Evolutionary conservation across 2,329 filamentous ascomycete genomes (phyloP).

Genomic region (Hypocrella siamensis): DNA sequence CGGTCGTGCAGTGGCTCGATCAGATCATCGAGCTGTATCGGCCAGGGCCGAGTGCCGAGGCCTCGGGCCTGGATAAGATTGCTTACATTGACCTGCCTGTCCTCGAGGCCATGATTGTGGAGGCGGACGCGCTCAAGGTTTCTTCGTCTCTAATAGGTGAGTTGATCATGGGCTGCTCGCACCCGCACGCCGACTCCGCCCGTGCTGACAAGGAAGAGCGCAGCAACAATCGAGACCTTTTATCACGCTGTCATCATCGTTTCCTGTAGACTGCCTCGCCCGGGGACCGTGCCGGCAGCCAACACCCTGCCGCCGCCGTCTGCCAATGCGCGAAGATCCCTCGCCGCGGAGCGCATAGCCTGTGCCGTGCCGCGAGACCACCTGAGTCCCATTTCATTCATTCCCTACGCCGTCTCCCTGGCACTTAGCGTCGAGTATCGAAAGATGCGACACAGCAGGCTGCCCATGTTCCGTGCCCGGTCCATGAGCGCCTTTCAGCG

Average conservation of each 20-base stretch:
- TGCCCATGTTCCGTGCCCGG: constrained; percentile 42
- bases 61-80: constrained; percentile 24
- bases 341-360: constrained; percentile 41
- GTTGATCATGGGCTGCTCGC: constrained; percentile 5
- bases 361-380: constrained; percentile 36
- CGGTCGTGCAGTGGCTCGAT: constrained; percentile 38
- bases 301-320: constrained; percentile 28
- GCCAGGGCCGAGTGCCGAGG: constrained; percentile 27
- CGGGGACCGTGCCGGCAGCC: constrained; percentile 21
- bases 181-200: neutral
- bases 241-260: constrained; percentile 50
- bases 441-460: constrained; percentile 45
- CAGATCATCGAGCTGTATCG: constrained; percentile 45
- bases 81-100: constrained; percentile 38
- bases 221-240: constrained; percentile 45
- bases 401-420: constrained; percentile 46
- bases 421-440: constrained; percentile 46
- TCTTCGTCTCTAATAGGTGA: constrained; percentile 33
- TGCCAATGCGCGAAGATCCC: constrained; percentile 39
- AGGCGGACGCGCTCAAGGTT: constrained; percentile 33
- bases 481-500: constrained; percentile 37
- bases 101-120: constrained; percentile 40
- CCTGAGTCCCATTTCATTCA: constrained; percentile 37
- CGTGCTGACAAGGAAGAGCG: neutral
- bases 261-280: constrained; percentile 37